These are phyloP conservation scores for Geosmithia putterillii DNA, from an alignment of 2,329 filamentous ascomycete species.

Conservation along the genomic window DNA sequence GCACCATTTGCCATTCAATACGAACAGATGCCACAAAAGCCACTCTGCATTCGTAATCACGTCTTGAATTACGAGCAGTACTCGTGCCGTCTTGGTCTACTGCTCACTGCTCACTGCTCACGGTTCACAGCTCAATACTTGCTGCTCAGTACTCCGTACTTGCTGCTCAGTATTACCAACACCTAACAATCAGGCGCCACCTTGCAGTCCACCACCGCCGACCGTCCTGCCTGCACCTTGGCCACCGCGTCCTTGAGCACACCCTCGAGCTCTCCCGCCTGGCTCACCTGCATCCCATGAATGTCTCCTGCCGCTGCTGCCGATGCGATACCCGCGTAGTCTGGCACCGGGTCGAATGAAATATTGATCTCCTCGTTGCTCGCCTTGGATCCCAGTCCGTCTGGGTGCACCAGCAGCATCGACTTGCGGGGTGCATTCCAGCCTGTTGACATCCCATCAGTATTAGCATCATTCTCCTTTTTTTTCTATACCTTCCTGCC, in stretches of 20 bases:
- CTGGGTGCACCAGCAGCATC: constrained; percentile 43
- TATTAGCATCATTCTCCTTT: constrained; percentile 5
- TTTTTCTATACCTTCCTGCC: neutral
- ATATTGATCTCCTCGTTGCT: constrained; percentile 53
- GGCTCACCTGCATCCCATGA: constrained; percentile 33
- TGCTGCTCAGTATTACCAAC: too few species aligned
- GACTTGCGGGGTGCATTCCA: constrained; percentile 50
- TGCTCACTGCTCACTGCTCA: too few species aligned
- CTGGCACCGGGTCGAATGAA: constrained; percentile 43
- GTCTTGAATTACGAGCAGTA: too few species aligned
- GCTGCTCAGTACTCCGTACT: too few species aligned
- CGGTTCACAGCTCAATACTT: too few species aligned
- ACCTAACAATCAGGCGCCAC: constrained; percentile 29
- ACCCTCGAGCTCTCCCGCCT: constrained; percentile 29
- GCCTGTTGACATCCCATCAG: constrained; percentile 16
- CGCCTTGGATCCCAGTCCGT: constrained; percentile 39
- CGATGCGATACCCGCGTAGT: constrained; percentile 49
- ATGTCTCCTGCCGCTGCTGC: constrained; percentile 43
- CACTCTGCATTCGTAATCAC: too few species aligned
- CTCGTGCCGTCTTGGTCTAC: too few species aligned
- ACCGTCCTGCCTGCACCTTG: constrained; percentile 34
- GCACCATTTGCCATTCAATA: too few species aligned
- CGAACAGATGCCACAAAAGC: too few species aligned
- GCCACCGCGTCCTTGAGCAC: constrained; percentile 37
- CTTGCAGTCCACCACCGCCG: constrained; percentile 41